phyloP scores from a whole-genome alignment of 2,329 filamentous ascomycete genomes.

The Colletotrichum sojae region DNA sequence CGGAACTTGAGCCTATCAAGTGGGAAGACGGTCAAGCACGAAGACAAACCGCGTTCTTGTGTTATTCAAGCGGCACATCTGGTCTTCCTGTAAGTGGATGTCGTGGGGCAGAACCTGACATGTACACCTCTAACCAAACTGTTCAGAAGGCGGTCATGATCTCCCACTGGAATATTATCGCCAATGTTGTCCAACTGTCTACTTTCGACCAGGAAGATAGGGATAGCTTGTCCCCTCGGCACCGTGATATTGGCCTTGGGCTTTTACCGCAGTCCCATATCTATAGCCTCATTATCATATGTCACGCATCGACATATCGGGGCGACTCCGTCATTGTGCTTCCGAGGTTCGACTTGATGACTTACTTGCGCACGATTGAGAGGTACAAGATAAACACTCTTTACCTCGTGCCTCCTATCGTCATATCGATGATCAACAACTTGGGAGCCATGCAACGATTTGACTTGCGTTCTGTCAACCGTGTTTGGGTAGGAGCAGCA shows the following conservation, averaged over 20 bases:
- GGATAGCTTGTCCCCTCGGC: constrained; percentile 54
- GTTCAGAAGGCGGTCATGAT: constrained; percentile 86
- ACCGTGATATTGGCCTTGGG: constrained; percentile 67
- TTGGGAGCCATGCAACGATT: not conserved
- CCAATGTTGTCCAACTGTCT: constrained; percentile 77
- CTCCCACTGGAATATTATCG: constrained; percentile 83
- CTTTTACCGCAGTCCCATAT: constrained; percentile 88
- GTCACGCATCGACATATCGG: constrained; percentile 74
- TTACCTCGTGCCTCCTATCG: constrained; percentile 67
- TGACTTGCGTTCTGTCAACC: constrained; percentile 66
- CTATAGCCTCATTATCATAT: constrained; percentile 81
- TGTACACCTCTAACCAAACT: not conserved
- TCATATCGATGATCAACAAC: not conserved
- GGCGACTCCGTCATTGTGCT: constrained; percentile 82
- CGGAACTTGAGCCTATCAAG: constrained; percentile 67
- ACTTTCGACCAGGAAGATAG: constrained; percentile 57
- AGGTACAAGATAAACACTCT: constrained; percentile 77
- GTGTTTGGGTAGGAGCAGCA: not conserved
- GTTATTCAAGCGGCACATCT: constrained; percentile 85
- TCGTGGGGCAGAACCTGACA: not conserved
- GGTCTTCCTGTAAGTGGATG: constrained; percentile 75
- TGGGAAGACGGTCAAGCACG: constrained; percentile 77
- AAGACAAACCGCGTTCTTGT: constrained; percentile 80
- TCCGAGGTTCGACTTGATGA: constrained; percentile 81
- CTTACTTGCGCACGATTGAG: constrained; percentile 75